A percentile compares a stretch with the other conserved stretches of the same genome.
These are phyloP conservation scores for Waitea zeae DNA, from an alignment of 1,284 basidiomycete species.

Conservation along the genomic window DNA sequence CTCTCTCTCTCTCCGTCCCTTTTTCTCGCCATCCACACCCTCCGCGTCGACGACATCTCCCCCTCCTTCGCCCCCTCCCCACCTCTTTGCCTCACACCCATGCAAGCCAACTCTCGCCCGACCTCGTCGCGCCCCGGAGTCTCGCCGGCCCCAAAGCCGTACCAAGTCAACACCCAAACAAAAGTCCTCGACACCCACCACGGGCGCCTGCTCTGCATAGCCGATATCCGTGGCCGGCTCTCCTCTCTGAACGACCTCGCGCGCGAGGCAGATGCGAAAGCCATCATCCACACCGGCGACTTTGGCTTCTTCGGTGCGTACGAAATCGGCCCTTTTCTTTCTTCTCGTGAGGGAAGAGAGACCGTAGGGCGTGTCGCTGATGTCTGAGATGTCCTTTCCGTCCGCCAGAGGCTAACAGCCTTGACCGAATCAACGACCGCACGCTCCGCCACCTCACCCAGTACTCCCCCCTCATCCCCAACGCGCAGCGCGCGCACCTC, in stretches of 20 bases:
- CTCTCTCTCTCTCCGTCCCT: too few relatives aligned
- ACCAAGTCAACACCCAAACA: conserved; percentile 69
- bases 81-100: too few relatives aligned
- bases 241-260: conserved; percentile 86
- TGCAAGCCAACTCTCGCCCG: too few relatives aligned
- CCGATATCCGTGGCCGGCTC: conserved; percentile 84
- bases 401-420: conserved; percentile 50
- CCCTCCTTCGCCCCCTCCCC: too few relatives aligned
- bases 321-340: conserved; percentile 2
- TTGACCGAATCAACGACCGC: conserved; percentile 85
- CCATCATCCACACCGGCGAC: conserved; percentile 96
- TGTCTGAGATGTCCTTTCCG: conserved; percentile 5
- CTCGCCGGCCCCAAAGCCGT: too few relatives aligned
- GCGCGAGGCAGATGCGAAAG: conserved; percentile 75
- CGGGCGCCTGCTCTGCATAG: conserved; percentile 87
- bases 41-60: too few relatives aligned
- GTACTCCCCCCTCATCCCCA: conserved; percentile 92
- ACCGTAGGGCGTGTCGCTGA: not conserved
- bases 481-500: conserved; percentile 67
- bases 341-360: conserved; percentile 6
- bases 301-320: conserved; percentile 90
- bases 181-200: conserved; percentile 58
- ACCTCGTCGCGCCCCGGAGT: too few relatives aligned
- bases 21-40: too few relatives aligned
- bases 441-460: conserved; percentile 91